These are phyloP conservation scores for Cercospora sp. DNA, from an alignment of 2,329 filamentous ascomycete genomes.

Conservation along the genomic window DNA sequence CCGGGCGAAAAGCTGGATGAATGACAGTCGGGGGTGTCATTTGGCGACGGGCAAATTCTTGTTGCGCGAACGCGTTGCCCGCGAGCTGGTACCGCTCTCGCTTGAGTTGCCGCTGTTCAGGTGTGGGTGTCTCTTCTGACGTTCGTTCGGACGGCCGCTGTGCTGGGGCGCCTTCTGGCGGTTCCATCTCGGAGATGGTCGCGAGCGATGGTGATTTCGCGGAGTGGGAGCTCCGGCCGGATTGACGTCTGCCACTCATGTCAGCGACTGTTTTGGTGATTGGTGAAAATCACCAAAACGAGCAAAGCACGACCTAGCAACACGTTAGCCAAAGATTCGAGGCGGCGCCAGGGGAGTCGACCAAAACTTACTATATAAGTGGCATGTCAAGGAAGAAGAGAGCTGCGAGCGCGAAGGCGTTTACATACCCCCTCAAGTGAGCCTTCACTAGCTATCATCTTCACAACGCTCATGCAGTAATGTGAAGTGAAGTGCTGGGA, in stretches of 20 bases:
- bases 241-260: constrained; percentile 15
- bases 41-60: constrained; percentile 28
- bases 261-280: constrained; percentile 14
- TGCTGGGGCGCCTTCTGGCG: constrained; percentile 31
- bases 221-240: constrained; percentile 3
- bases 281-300: constrained; percentile 5
- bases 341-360: not conserved
- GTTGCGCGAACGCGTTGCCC: constrained; percentile 40
- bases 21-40: constrained; percentile 25
- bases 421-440: not conserved
- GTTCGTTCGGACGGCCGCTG: not conserved
- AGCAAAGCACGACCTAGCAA: constrained; percentile 12
- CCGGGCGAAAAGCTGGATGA: constrained; percentile 32
- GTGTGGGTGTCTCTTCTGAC: not conserved
- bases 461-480: not conserved
- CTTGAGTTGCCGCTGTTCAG: constrained; percentile 21
- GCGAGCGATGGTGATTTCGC: constrained; percentile 6
- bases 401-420: not conserved
- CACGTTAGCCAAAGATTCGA: not conserved
- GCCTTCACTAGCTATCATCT: not conserved
- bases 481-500: not conserved
- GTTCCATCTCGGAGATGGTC: constrained; percentile 5
- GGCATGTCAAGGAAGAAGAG: not conserved
- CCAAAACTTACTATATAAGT: constrained; percentile 13
- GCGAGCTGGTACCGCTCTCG: constrained; percentile 31